Evolutionary conservation across 371 early-diverging fungal species (phyloP), one percentile per base, ranked within the genome.

Genomic region (Nosema muscidifuracis): DNA sequence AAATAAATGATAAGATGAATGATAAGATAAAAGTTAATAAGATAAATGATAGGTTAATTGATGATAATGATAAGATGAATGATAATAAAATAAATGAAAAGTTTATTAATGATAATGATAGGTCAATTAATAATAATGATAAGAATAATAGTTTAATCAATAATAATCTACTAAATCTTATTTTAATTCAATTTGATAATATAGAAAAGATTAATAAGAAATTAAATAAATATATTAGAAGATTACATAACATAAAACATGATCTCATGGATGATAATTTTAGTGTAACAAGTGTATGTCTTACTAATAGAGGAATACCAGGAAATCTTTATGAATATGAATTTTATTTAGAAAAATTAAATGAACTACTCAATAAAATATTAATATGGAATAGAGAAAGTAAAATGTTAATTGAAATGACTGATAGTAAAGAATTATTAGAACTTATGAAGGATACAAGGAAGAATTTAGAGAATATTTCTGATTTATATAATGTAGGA

Each of bases 291-390:
- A 31, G 26, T 44, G 18, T 64, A 13, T 50, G 22, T 26, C n/a
- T 55, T 15, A 69, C 30, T 0, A 36, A 44, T 31, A 75, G 60
- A 53, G 68, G 65, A 1, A 64, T 73, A 16, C 76, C 76, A 20
- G 76, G 76, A 2, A 60, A 62, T 13, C 22, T 51, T 24, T 75
- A 65, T 38, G 76, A 75, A 56, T 53, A 56, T 16, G 76, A 75
- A 42, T 75, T 66, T 67, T 73, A 71, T 6, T 38, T 70, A 20
- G 47, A 69, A n/a, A 62, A 67, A 53, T 47, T 75, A 2, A 31
- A 62, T 31, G 43, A 30, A 16, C 20, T 71, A 26, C 64, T 20
- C 0, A 9, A 56, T 0, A 26, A 64, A 26, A 18, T 74, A 0
- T 24, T 61, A n/a, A 60, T 42, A 26, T 74, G 75, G 75, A 68